Evolutionary conservation across 1,284 basidiomycete genomes (phyloP), one percentile per base, ranked within the genome.

Genomic region (Chalciporus sp.): DNA sequence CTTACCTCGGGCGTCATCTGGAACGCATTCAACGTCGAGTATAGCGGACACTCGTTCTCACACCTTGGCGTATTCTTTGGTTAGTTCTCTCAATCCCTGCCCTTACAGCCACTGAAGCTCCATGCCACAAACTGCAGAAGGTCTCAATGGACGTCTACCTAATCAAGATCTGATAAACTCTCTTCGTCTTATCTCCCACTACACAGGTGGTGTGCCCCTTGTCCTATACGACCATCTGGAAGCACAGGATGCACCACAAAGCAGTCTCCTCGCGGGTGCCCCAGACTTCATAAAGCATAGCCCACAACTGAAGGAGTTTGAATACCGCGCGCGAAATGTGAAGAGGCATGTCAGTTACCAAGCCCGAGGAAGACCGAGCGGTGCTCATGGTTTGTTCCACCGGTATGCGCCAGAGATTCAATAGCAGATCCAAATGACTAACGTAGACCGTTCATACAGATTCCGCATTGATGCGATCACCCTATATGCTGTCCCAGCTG

Each of bases 151-250:
- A 4, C 89, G 94, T 28, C 75, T 98, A 42, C 95, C 97, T 0
- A 99, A 99, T 67, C 94, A 98, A 72, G 96, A 99, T 70, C 80
- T 97, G 1, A 73, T 98, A 61, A 97, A 97, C 70, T 90, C 93
- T 0, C 80, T 94, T 43, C 77, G 84, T 3, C 72, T 86, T 31
- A 91, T 98, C 45, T 79, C 92, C 2, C 80, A 81, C 31, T 84
- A 83, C 64, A 84, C 86, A 1, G 88, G 83, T 4, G 83, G 84
- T 12, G 84, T 93, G 4, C 87, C 92, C 0, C 82, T 92, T 1
- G 71, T 88, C 2, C 70, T 95, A 2, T 94, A 96, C 67, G 87
- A 94, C 64, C 81, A 92, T 63, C 62, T 83, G 4, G 85, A 91
- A 49, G 69, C 72, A 20, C 72, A 71, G 37, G 80, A 84, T 23